Evolutionary conservation across 2,329 filamentous ascomycete species (phyloP).

Genomic region (Epichloe sp.): DNA sequence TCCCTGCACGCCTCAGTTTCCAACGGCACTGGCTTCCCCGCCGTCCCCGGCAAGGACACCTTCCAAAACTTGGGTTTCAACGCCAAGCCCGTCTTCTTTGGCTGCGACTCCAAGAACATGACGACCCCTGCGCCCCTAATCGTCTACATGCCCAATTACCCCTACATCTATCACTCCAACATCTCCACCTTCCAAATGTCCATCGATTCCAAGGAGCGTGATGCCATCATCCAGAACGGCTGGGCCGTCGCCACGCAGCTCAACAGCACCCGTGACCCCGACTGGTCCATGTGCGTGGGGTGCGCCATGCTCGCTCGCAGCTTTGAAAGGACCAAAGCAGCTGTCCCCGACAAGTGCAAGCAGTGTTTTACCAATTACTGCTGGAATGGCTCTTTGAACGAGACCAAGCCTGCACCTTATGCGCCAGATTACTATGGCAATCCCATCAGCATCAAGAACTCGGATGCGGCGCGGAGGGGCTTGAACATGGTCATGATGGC

Average conservation of each 20-base stretch:
- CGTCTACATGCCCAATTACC: conserved; percentile 70
- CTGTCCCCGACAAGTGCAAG: conserved; percentile 57
- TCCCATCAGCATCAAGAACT: conserved; percentile 14
- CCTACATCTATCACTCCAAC: conserved; percentile 67
- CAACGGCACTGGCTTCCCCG: conserved; percentile 42
- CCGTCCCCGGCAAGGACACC: conserved; percentile 39
- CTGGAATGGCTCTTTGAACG: conserved; percentile 66
- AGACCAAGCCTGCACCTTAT: conserved; percentile 21
- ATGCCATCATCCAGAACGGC: conserved; percentile 76
- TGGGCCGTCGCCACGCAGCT: conserved; percentile 72
- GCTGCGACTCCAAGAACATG: conserved; percentile 44
- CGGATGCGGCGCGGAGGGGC: conserved; percentile 3
- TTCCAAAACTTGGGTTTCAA: conserved; percentile 48
- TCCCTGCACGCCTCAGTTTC: conserved; percentile 32
- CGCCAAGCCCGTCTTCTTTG: conserved; percentile 48
- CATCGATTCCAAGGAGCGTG: conserved; percentile 53
- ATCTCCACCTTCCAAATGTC: conserved; percentile 59
- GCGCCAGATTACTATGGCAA: conserved; percentile 15
- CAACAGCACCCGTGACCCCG: conserved; percentile 58
- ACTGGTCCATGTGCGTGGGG: conserved; percentile 75
- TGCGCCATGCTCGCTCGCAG: conserved; percentile 76
- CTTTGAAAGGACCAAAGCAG: conserved; percentile 55
- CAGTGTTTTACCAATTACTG: conserved; percentile 74
- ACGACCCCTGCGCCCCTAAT: conserved; percentile 51
- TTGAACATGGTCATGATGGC: conserved; percentile 2